Evolutionary conservation across 2,329 filamentous ascomycete species (phyloP).

Genomic region (Aspergillus awamori): DNA sequence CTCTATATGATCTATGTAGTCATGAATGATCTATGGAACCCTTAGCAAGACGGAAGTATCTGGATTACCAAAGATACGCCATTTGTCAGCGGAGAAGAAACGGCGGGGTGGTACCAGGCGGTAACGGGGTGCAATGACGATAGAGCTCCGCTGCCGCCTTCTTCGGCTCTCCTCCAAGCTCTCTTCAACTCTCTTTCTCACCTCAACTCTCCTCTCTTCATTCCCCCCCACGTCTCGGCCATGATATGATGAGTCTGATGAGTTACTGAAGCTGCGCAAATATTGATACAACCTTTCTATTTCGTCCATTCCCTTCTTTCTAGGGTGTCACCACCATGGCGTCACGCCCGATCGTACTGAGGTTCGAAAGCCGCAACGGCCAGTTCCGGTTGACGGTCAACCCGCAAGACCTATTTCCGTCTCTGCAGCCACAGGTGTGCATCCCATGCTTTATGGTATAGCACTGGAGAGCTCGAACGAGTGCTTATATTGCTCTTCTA

Average conservation of each 20-base stretch:
- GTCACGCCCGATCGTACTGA: conserved; percentile 69
- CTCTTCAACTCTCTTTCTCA: conserved; percentile 1
- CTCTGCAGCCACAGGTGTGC: conserved; percentile 53
- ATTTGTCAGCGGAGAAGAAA: neutral
- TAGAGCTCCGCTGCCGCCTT: conserved; percentile 28
- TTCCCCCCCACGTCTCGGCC: neutral
- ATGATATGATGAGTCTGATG: conserved; percentile 12
- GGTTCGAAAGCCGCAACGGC: conserved; percentile 89
- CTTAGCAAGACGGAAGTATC: neutral
- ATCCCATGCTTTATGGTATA: neutral
- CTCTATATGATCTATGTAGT: neutral
- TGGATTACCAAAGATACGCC: conserved; percentile 7
- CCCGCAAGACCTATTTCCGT: conserved; percentile 69
- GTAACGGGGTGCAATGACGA: conserved; percentile 26
- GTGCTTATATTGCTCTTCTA: conserved; percentile 31
- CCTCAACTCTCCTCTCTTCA: neutral
- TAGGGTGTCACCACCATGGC: conserved; percentile 34
- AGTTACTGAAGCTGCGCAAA: neutral
- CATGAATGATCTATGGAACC: too few relatives aligned
- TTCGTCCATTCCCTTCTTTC: neutral
- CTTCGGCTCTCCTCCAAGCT: conserved; percentile 10
- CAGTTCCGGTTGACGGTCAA: conserved; percentile 84
- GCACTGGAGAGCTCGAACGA: neutral
- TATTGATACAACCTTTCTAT: neutral
- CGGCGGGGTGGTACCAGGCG: conserved; percentile 10